Evolutionary conservation across 257 asterid species (phyloP).

Genomic region (Solanum bukasovii): DNA sequence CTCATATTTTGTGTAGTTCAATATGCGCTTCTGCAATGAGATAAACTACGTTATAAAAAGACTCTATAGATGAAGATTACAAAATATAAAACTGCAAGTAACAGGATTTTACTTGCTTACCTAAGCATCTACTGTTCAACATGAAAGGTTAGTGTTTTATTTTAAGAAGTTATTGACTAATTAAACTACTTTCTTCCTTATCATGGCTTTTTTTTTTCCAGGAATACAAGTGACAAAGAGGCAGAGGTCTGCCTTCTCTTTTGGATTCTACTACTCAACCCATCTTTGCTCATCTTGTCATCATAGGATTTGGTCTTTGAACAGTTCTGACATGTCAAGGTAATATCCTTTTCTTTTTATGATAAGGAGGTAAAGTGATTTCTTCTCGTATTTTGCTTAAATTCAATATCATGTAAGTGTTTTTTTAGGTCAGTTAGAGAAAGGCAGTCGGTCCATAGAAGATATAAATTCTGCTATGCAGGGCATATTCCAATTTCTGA

Average conservation of each 20-base stretch:
- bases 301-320: neutral
- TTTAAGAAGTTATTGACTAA: neutral
- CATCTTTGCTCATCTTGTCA: neutral
- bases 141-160: neutral
- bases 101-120: neutral
- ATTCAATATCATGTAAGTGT: neutral
- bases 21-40: conserved; percentile 55
- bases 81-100: neutral
- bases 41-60: neutral
- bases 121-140: neutral
- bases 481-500: neutral
- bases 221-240: neutral
- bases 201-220: neutral
- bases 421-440: neutral
- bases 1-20: conserved; percentile 75
- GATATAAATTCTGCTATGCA: neutral
- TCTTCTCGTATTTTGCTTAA: neutral
- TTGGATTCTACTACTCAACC: neutral
- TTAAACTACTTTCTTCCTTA: neutral
- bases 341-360: neutral
- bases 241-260: neutral
- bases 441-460: neutral
- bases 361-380: neutral
- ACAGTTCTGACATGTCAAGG: neutral
- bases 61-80: neutral